These are phyloP conservation scores for Tremella yokohamensis DNA, from an alignment of 768 basidiomycete genomes.

Conservation along the genomic window DNA sequence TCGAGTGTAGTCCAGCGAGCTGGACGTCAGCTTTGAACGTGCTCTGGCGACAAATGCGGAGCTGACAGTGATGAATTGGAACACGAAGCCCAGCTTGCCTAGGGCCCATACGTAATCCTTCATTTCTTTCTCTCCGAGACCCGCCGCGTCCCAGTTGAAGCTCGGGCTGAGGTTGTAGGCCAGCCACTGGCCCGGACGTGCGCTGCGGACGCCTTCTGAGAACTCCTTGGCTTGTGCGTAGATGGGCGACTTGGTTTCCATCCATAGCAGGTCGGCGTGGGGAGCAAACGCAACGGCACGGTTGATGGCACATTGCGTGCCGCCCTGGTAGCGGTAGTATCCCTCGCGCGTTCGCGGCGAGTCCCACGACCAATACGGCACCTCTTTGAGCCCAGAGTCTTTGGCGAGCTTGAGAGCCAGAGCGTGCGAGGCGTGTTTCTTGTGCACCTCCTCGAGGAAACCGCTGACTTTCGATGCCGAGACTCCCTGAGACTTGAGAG, in stretches of 20 bases:
- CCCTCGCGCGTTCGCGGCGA: slow-evolving; percentile 90
- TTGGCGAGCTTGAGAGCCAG: slow-evolving; percentile 72
- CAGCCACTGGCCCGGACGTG: slow-evolving; percentile 79
- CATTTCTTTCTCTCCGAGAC: slow-evolving; percentile 80
- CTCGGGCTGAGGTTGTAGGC: slow-evolving; percentile 94
- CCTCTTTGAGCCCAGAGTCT: slow-evolving; percentile 59
- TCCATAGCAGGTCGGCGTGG: slow-evolving; percentile 60
- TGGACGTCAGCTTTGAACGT: slow-evolving; percentile 49
- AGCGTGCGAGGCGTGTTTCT: slow-evolving; percentile 66
- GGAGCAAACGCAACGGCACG: slow-evolving; percentile 90
- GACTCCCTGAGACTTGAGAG: slow-evolving; percentile 56
- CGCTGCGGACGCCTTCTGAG: slow-evolving; percentile 69
- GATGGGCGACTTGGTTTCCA: slow-evolving; percentile 84
- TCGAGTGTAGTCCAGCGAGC: slow-evolving; percentile 96
- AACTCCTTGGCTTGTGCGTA: slow-evolving; percentile 88
- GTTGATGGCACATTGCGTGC: slow-evolving; percentile 88
- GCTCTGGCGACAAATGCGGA: neutral
- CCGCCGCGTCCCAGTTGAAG: slow-evolving; percentile 67
- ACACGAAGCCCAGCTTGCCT: slow-evolving; percentile 92
- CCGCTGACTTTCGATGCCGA: slow-evolving; percentile 57
- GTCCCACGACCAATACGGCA: slow-evolving; percentile 94
- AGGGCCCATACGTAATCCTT: slow-evolving; percentile 82
- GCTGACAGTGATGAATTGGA: slow-evolving; percentile 68
- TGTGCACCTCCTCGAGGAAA: slow-evolving; percentile 56
- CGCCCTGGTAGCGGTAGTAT: slow-evolving; percentile 95